Base-by-base conservation (phyloP, 768 basidiomycete genomes). In the Dacryopinax spathularia region DNA sequence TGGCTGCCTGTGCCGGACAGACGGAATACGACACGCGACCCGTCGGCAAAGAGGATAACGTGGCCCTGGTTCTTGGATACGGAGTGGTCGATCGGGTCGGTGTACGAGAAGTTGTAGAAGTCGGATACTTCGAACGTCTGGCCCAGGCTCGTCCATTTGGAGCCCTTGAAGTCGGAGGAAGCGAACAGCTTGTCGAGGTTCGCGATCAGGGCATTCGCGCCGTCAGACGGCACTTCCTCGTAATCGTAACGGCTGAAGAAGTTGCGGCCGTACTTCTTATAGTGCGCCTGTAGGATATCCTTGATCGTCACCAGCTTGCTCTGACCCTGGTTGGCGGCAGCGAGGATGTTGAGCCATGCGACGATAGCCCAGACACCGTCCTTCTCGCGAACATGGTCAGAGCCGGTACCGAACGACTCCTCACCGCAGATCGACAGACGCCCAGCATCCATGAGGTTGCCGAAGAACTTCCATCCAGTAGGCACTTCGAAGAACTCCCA, bases 401-500 rank as follows among this genome's bases (percentile, higher is more conserved):
- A 98, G n/a, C 96, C 96, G 7, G 96, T 99, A 64, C 96, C 96
- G 74, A 99, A 99, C 2, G 91, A 94, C 77, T 99, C 96, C 74
- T 99, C 96, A 64, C 96, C 96, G 71, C 96, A 99, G 72, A 99
- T 98, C 60, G 95, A 97, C 60, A 99, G 82, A 43, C 91, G 82
- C 0, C 94, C 95, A 20, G 96, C 96, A 73, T 99, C 96, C 96
- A 99, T 99, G 69, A 99, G 79, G 77, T 98, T 99, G 56, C 96
- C 96, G 72, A 99, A 99, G 83, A 99, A 99, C 76, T 99, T 99
- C 93, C 93, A 97, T 67, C 95, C 93, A 22, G 96, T 99, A 2
- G 96, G 96, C 20, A 98, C 95, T 73, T 97, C 96, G 70, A 95
- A 96, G 72, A 83, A 86, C 73, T 95, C 90, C 41, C 96, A 74